These are phyloP conservation scores for Psilocybe mexicana DNA, from an alignment of 1,284 basidiomycete species.

Conservation along the genomic window DNA sequence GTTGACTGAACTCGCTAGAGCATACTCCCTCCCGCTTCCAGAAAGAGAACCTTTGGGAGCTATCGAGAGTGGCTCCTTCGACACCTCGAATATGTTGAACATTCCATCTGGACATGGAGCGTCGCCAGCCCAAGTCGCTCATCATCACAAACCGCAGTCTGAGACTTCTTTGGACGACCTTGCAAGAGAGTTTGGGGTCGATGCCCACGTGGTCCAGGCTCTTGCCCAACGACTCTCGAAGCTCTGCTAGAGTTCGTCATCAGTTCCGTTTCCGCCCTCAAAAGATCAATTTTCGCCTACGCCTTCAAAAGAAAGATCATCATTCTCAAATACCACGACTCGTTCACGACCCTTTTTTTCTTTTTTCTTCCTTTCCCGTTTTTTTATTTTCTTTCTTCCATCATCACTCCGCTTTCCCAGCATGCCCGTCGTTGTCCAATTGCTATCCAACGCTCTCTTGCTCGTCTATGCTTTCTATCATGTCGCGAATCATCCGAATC, in stretches of 20 bases:
- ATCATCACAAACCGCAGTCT: background rate
- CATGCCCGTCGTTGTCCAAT: slow-evolving; percentile 7
- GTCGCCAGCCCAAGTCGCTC: slow-evolving; percentile 6
- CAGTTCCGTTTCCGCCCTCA: background rate
- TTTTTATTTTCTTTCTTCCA: background rate
- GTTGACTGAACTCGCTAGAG: slow-evolving; percentile 32
- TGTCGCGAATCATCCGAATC: slow-evolving; percentile 3
- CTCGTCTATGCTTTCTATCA: background rate
- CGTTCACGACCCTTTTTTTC: background rate
- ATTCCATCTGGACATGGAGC: slow-evolving; percentile 12
- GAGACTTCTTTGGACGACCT: slow-evolving; percentile 37
- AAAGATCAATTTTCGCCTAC: background rate
- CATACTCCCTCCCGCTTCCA: slow-evolving; percentile 24
- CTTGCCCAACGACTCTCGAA: slow-evolving; percentile 58
- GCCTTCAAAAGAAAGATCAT: background rate
- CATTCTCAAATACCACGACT: background rate
- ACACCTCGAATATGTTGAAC: slow-evolving; percentile 8
- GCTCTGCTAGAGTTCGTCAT: slow-evolving; percentile 15
- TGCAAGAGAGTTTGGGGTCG: slow-evolving; percentile 72
- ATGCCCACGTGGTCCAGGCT: slow-evolving; percentile 66
- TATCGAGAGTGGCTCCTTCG: slow-evolving; percentile 10
- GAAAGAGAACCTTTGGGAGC: slow-evolving; percentile 2
- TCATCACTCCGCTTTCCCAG: background rate
- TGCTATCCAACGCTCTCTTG: slow-evolving; percentile 13
- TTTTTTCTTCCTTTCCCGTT: background rate